These are phyloP conservation scores for Calonectria pseudoturangicola DNA, from an alignment of 2,329 filamentous ascomycete genomes.

Conservation along the genomic window DNA sequence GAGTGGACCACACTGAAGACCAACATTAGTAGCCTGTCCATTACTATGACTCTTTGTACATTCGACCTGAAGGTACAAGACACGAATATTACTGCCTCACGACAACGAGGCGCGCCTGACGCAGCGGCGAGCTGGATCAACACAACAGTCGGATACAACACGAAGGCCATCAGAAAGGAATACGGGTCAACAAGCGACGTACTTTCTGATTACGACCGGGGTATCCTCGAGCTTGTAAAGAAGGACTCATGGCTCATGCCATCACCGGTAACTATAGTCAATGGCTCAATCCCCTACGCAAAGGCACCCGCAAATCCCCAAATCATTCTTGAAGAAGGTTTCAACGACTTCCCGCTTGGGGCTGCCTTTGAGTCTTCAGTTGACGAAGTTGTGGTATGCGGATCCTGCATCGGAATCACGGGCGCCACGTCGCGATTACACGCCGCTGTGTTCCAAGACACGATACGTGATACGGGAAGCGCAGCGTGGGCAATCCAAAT, in stretches of 20 bases:
- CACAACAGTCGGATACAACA: neutral
- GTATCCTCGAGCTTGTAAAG: neutral
- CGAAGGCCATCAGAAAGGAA: neutral
- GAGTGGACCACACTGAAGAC: neutral
- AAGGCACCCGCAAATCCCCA: no score
- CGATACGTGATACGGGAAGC: neutral
- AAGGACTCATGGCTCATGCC: neutral
- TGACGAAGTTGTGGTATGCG: no score
- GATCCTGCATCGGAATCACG: no score
- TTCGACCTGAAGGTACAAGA: neutral
- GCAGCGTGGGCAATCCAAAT: neutral
- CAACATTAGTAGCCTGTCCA: neutral
- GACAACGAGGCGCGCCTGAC: neutral
- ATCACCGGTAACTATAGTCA: neutral
- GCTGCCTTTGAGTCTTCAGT: no score
- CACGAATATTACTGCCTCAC: neutral
- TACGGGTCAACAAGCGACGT: neutral
- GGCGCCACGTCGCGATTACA: neutral
- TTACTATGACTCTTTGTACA: neutral
- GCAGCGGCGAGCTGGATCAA: neutral
- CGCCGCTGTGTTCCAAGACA: constrained; percentile 1
- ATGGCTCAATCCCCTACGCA: no score
- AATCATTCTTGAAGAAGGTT: no score
- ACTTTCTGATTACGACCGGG: neutral
- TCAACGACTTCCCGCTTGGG: no score